These are phyloP conservation scores for Jatropha curcas DNA, from an alignment of 345 rosid genomes.

Conservation along the genomic window DNA sequence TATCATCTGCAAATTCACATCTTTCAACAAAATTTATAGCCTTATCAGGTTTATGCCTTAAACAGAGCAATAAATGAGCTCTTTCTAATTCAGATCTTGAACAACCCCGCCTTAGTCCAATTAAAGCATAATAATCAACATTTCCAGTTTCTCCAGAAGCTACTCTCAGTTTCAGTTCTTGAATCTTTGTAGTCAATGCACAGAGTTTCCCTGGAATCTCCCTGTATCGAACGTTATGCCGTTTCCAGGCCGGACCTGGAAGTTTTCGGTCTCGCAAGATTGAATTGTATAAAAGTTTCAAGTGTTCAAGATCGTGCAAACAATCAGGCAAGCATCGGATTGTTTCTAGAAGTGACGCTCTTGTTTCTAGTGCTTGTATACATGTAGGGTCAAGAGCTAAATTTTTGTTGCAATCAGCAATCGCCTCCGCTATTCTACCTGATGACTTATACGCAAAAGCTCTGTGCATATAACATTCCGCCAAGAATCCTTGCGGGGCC, in stretches of 20 bases:
- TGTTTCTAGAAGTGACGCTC: slow-evolving; percentile 76
- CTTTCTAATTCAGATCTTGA: slow-evolving; percentile 84
- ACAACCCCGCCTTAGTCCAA: slow-evolving; percentile 84
- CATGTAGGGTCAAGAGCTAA: slow-evolving; percentile 81
- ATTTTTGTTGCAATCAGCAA: slow-evolving; percentile 88
- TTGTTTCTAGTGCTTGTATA: slow-evolving; percentile 82
- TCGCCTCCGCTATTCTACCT: slow-evolving; percentile 78
- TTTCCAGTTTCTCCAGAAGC: slow-evolving; percentile 76
- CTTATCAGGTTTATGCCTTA: slow-evolving; percentile 85
- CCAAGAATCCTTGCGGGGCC: slow-evolving; percentile 85
- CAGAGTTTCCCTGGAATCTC: slow-evolving; percentile 87
- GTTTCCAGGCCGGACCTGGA: slow-evolving; percentile 96
- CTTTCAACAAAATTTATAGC: slow-evolving; percentile 68
- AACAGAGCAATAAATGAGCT: slow-evolving; percentile 70
- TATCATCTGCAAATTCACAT: slow-evolving; percentile 70
- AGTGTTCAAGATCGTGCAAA: slow-evolving; percentile 89
- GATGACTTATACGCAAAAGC: slow-evolving; percentile 74
- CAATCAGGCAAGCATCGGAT: slow-evolving; percentile 88
- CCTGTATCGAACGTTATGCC: slow-evolving; percentile 73
- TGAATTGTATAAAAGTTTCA: slow-evolving; percentile 83
- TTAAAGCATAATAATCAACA: slow-evolving; percentile 80
- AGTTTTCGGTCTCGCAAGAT: slow-evolving; percentile 82
- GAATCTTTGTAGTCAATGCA: slow-evolving; percentile 59
- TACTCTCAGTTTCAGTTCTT: slow-evolving; percentile 65
- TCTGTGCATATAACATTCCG: slow-evolving; percentile 84